A percentile compares a stretch with the other conserved stretches of the same genome.
Conservation (phyloP, 2,329 filamentous ascomycete genomes). For the Chrysosporium queenslandicum region DNA sequence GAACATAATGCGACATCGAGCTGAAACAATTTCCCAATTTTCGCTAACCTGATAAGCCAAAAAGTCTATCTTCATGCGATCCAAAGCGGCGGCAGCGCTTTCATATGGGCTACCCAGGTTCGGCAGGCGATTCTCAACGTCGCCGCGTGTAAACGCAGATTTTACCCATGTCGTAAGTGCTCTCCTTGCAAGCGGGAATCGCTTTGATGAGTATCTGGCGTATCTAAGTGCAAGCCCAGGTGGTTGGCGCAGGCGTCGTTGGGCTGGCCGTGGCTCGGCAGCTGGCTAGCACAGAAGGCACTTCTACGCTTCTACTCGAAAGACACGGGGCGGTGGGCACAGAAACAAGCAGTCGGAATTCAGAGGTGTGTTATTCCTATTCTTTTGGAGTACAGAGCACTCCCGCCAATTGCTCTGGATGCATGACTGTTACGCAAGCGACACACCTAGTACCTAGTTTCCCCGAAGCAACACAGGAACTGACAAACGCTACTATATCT, state of each 20-base stretch:
- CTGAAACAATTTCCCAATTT: too few relatives aligned
- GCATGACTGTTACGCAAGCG: too few relatives aligned
- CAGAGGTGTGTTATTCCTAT: conserved; percentile 51
- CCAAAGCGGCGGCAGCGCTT: neutral
- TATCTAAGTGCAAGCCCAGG: conserved; percentile 26
- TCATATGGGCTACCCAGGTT: neutral
- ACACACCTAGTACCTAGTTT: too few relatives aligned
- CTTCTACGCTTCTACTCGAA: conserved; percentile 69
- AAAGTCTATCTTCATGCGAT: conserved; percentile 3
- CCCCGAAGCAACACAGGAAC: too few relatives aligned
- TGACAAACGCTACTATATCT: too few relatives aligned
- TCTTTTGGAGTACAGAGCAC: neutral
- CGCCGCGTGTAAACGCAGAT: conserved; percentile 39
- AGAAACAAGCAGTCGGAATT: conserved; percentile 83
- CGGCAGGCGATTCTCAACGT: conserved; percentile 37
- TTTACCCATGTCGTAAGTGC: conserved; percentile 50
- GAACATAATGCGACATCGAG: too few relatives aligned
- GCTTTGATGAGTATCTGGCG: neutral
- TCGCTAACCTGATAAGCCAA: too few relatives aligned
- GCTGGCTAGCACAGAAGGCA: conserved; percentile 51
- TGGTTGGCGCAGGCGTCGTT: conserved; percentile 63
- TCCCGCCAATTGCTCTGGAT: neutral
- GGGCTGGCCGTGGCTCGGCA: conserved; percentile 69
- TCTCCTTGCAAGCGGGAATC: neutral
- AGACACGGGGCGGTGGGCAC: conserved; percentile 65